Conservation (phyloP, 2,329 filamentous ascomycete species). For the Nemania bipapillata region DNA sequence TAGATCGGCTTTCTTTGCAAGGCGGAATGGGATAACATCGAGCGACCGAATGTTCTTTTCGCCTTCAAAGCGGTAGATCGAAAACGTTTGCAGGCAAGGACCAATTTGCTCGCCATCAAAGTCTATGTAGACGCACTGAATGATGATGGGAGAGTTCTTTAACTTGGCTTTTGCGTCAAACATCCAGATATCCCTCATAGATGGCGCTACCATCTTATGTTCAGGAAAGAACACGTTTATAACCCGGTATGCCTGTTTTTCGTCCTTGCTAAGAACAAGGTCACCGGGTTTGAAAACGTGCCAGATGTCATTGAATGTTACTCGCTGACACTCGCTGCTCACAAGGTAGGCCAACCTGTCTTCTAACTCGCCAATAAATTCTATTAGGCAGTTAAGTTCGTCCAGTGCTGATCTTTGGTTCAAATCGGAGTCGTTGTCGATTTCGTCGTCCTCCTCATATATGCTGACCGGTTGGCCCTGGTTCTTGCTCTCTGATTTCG, state of each 20-base stretch:
- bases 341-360: no score
- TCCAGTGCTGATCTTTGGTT: no score
- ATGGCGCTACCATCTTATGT: neutral
- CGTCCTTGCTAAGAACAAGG: constrained; percentile 34
- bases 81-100: constrained; percentile 36
- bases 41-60: constrained; percentile 38
- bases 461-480: no score
- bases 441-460: no score
- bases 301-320: constrained; percentile 48
- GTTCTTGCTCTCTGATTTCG: no score
- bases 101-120: constrained; percentile 44
- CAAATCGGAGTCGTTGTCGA: no score
- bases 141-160: neutral
- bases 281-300: constrained; percentile 47
- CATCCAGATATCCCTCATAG: neutral
- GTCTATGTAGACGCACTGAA: constrained; percentile 43
- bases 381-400: no score
- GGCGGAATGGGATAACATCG: constrained; percentile 37
- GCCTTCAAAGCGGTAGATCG: constrained; percentile 39
- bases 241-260: constrained; percentile 46
- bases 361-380: no score
- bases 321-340: constrained; percentile 19
- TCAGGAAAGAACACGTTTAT: constrained; percentile 9
- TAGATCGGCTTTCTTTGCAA: neutral
- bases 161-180: no score